Conservation (phyloP, 164 flowering plant species). For the Dillenia suffruticosa region DNA sequence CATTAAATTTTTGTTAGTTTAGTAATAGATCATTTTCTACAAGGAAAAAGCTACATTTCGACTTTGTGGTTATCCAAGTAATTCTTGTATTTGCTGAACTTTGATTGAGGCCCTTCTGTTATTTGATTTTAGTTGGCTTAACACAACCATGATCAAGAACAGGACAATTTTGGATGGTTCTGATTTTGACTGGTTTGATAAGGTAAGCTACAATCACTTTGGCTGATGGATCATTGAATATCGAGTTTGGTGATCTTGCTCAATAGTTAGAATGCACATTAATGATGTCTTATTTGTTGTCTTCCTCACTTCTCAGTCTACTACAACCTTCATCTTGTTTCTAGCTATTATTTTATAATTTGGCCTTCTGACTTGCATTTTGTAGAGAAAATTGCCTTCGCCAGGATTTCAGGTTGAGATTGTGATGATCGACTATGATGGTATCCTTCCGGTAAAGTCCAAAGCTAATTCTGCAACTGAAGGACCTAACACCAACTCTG, state of each 20-base stretch:
- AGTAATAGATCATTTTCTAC: too few species aligned
- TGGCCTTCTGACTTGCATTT: too few species aligned
- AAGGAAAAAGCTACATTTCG: too few species aligned
- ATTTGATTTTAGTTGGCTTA: constrained; percentile 67
- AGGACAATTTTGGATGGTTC: constrained; percentile 61
- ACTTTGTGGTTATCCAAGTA: too few species aligned
- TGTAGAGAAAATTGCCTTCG: constrained; percentile 95
- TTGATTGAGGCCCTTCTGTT: too few species aligned
- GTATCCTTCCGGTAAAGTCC: constrained; percentile 15
- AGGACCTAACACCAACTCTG: constrained; percentile 28
- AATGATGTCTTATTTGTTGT: too few species aligned
- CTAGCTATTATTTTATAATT: neutral
- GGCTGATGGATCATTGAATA: too few species aligned
- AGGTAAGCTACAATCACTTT: constrained; percentile 37
- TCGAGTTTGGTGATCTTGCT: too few species aligned
- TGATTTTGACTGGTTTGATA: constrained; percentile 94
- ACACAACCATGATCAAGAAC: constrained; percentile 93
- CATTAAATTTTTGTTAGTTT: too few species aligned
- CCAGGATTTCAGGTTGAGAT: constrained; percentile 96
- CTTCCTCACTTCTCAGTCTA: too few species aligned
- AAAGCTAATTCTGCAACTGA: constrained; percentile 24
- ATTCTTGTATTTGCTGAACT: too few species aligned
- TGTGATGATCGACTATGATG: constrained; percentile 76
- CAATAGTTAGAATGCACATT: too few species aligned
- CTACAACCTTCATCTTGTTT: neutral